These are phyloP conservation scores for Aspergillus novoparasiticus DNA, from an alignment of 2,329 filamentous ascomycete species.

Conservation along the genomic window DNA sequence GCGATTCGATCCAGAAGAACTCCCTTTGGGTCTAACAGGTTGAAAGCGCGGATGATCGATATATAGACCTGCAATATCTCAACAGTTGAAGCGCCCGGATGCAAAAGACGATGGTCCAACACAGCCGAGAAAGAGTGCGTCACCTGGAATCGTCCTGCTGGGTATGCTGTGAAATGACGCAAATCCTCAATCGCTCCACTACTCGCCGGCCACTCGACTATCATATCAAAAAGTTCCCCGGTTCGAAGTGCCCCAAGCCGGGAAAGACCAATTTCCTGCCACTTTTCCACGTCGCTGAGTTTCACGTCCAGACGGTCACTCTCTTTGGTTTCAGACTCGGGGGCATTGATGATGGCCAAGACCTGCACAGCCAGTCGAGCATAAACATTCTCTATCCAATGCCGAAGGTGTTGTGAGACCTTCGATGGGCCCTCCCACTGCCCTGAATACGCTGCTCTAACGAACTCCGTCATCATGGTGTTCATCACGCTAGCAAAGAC, in stretches of 20 bases:
- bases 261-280: constrained; percentile 58
- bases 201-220: constrained; percentile 63
- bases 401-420: constrained; percentile 52
- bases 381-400: constrained; percentile 61
- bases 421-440: constrained; percentile 57
- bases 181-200: constrained; percentile 63
- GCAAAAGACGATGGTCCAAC: constrained; percentile 58
- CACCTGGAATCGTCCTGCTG: constrained; percentile 57
- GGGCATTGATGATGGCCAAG: constrained; percentile 42
- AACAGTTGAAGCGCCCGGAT: constrained; percentile 66
- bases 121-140: constrained; percentile 57
- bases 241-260: constrained; percentile 59
- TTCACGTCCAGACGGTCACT: constrained; percentile 35
- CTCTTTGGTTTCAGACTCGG: constrained; percentile 24
- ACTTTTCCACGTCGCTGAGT: constrained; percentile 52
- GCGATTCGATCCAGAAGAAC: constrained; percentile 69
- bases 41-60: constrained; percentile 66
- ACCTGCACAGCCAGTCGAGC: constrained; percentile 54
- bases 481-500: constrained; percentile 63
- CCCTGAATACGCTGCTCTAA: constrained; percentile 58
- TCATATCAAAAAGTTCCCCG: constrained; percentile 62
- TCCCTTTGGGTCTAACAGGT: constrained; percentile 64
- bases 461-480: constrained; percentile 58
- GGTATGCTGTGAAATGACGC: constrained; percentile 57
- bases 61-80: constrained; percentile 71